Evolutionary conservation across 2,329 filamentous ascomycete species (phyloP), one percentile per base, ranked within the genome.

Genomic region (Colletotrichum destructivum): DNA sequence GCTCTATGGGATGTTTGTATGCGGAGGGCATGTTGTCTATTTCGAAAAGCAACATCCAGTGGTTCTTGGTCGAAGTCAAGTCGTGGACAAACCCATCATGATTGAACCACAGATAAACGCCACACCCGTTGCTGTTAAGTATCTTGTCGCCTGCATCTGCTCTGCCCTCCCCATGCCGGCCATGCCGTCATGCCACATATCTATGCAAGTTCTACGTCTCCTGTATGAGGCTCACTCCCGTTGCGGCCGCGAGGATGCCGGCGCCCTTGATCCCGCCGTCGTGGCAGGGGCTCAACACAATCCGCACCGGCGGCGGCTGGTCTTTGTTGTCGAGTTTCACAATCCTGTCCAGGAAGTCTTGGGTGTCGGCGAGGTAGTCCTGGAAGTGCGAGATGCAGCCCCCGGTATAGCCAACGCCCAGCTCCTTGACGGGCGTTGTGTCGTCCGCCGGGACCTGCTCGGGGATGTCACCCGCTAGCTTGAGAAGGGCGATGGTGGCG

Each of bases 301-400:
- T 83, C 69, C 83, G 83, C 23, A 86, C 76, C 2, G 82, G 82
- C 2, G 79, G 76, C 11, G 75, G 54, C 6, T 71, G 35, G 1
- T 75, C 72, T 4, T 78, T 78, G 62, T 84, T 85, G 62, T 86
- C 84, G 38, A 78, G 73, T 18, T 66, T 52, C 63, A 90, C 75
- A 13, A 90, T 82, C 26, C 81, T 78, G 76, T 94, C 90, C 61
- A 95, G 85, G 77, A 93, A 93, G 16, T 82, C 77, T 79, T 95
- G 92, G 74, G 92, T 94, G 76, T 92, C 91, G 55, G 84, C 82
- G 52, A 93, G 84, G 80, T 94, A 95, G 75, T 93, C 88, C 59
- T 93, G 93, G 76, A 94, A 94, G 76, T 93, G 90, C n/a, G 91
- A 89, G 71, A 95, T 95, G 77, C 93, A 94, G 8, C 93, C 92